A percentile compares a stretch with the other conserved stretches of the same genome.
Conservation (phyloP, 768 basidiomycete species). For the Tricholoma sp. region DNA sequence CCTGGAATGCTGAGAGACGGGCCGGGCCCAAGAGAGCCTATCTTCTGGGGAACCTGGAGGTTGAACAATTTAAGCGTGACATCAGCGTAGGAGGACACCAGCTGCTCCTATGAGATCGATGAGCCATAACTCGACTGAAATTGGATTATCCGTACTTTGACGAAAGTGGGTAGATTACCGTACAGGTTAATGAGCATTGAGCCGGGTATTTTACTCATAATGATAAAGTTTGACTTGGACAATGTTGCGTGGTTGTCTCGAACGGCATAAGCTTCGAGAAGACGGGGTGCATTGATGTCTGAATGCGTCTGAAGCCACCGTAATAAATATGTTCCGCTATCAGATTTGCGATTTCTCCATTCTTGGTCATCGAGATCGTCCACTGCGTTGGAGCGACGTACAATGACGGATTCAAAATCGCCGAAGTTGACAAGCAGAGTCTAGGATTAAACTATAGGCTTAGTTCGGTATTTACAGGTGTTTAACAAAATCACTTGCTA, state of each 20-base stretch:
- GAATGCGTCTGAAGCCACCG: not conserved
- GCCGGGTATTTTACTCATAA: slow-evolving; percentile 4
- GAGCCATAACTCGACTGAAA: no score
- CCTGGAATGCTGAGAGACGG: not conserved
- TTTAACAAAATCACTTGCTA: not conserved
- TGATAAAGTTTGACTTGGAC: not conserved
- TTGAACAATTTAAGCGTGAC: no score
- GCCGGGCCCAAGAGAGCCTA: slow-evolving; percentile 1
- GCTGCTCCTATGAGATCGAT: no score
- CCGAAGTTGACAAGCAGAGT: not conserved
- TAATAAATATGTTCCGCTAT: not conserved
- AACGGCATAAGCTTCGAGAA: not conserved
- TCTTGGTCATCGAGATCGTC: not conserved
- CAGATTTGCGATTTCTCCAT: not conserved
- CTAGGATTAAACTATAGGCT: not conserved
- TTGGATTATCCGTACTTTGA: not conserved
- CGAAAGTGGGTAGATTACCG: not conserved
- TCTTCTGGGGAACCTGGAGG: no score
- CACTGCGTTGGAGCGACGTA: not conserved
- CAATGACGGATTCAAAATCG: not conserved
- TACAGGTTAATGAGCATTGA: slow-evolving; percentile 1
- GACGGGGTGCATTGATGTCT: not conserved
- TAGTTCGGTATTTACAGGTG: not conserved
- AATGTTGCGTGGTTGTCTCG: not conserved
- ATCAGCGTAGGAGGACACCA: no score